Evolutionary conservation across 2,329 filamentous ascomycete species (phyloP), one percentile per base, ranked within the genome.

Genomic region (Aureobasidium melanogenum): DNA sequence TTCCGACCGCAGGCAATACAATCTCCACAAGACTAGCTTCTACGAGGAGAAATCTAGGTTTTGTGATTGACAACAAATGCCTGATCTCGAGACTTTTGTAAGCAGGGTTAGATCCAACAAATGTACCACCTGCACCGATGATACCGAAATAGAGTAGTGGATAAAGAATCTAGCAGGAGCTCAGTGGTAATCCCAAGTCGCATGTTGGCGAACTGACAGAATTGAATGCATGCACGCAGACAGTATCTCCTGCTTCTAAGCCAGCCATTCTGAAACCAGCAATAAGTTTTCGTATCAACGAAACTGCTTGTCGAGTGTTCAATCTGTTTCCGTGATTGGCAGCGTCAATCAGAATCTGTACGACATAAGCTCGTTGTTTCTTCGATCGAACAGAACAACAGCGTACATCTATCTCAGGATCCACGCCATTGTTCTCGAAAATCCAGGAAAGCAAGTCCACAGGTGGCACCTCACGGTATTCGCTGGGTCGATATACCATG

Each of bases 51-150:
- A 79, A 69, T 48, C 75, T 77, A 2, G 79, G 75, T 26, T 75
- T 68, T 7, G 77, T 77, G 30, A 76, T 67, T 2, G 67, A 61
- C 41, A 82, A 67, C 62, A 80, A 73, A 64, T 82, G 79, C 14
- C 73, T 71, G n/a, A 82, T 67, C 68, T 82, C 80, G 24, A 74
- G 64, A 8, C 71, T 68, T 30, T 76, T 79, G 64, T 77, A 81
- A 12, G 74, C 72, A 5, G 77, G 74, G 64, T 82, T 82, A 12
- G 77, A 75, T 17, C 79, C 80, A 64, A 79, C 78, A 67, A 79
- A 80, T 36, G 77, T 70, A 51, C 76, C 79, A 15, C 76, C 76
- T 32, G 77, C 74, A 24, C 77, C 78, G 63, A 81, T 75, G 55
- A 80, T 78, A 22, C 76, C 80, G 10, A 82, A 68, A 34, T 78